Conservation (phyloP, 2,329 filamentous ascomycete species). For the Lachnellula arida region DNA sequence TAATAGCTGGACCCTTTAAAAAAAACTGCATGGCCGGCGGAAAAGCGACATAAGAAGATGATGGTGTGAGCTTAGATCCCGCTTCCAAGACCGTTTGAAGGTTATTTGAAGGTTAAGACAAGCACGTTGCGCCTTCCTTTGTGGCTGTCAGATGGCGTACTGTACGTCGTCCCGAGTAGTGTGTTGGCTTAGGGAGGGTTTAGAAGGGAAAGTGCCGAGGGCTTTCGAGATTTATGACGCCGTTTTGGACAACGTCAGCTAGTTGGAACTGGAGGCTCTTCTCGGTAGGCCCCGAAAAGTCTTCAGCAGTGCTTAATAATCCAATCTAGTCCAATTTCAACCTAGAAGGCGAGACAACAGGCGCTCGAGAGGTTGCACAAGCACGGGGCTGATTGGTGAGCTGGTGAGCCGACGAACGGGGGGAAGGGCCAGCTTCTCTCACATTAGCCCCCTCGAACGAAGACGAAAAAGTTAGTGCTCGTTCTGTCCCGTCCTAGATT, state of each 20-base stretch:
- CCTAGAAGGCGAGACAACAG: slow-evolving; percentile 9
- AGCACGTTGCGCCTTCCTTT: slow-evolving; percentile 14
- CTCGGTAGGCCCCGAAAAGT: slow-evolving; percentile 19
- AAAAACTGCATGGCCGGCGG: slow-evolving; percentile 6
- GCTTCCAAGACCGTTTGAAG: slow-evolving; percentile 13
- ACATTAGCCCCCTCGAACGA: slow-evolving; percentile 2
- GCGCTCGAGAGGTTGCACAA: slow-evolving; percentile 10
- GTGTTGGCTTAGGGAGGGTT: slow-evolving; percentile 4
- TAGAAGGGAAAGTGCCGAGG: slow-evolving; percentile 15
- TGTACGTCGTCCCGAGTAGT: slow-evolving; percentile 10
- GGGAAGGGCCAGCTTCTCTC: neutral
- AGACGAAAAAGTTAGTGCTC: neutral
- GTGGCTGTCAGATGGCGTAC: slow-evolving; percentile 11
- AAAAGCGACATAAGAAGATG: slow-evolving; percentile 9
- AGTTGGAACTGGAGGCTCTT: slow-evolving; percentile 15
- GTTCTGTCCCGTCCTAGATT: slow-evolving; percentile 10
- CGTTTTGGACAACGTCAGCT: slow-evolving; percentile 1
- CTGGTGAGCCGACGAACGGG: slow-evolving; percentile 1
- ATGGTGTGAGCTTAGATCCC: slow-evolving; percentile 16
- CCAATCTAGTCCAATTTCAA: slow-evolving; percentile 8
- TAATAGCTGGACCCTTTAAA: slow-evolving; percentile 7
- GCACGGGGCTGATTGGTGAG: slow-evolving; percentile 8
- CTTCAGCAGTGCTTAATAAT: slow-evolving; percentile 14
- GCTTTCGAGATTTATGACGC: slow-evolving; percentile 10
- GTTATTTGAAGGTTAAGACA: slow-evolving; percentile 9